Evolutionary conservation across 2,329 filamentous ascomycete species (phyloP), one percentile per base, ranked within the genome.

Genomic region (Trichoderma cornu-damae): DNA sequence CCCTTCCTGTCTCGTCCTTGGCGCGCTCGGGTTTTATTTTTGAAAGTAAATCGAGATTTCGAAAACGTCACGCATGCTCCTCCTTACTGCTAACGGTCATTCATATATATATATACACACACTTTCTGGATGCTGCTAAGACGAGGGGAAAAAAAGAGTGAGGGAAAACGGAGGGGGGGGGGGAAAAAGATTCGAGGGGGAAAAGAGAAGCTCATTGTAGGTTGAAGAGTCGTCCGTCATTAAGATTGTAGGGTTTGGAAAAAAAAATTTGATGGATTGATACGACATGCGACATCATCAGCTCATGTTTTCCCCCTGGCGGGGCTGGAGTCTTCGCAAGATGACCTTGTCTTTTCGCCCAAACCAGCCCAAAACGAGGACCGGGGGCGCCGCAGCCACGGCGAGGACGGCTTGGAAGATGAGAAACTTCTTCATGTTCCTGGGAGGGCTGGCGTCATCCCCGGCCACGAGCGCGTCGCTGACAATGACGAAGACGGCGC

Each of bases 401-500:
- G 84, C 83, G 8, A 96, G 59, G 2, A 90, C 85, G 1, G 89
- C 89, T 63, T 91, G 82, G 68, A 96, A 95, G 20, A 96, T 79
- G 60, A 96, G 75, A 1, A 88, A 84, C 20, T 79, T 77, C 64
- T 80, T 82, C 88, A 96, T 92, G 67, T 91, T 87, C 16, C 73
- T 70, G 0, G 87, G 86, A 12, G 88, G 89, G 34, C 72, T 65
- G 1, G 75, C 83, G 14, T 73, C 69, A 8, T 69, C 66, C 0
- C 76, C 77, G 0, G 75, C 82, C 62, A 83, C 82, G 61, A 97
- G 77, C 16, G 87, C 89, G 69, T 91, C 87, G 74, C 89, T 88
- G 58, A 93, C 73, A 28, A 99, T 75, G 65, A 96, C 88, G 67
- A 96, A 96, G 26, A 92, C 73, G 2, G 84, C 92, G 11, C 94